Percentiles rank a stretch among this genome's conserved stretches.
Conservation (phyloP, 176 grass and related monocot species). For the Poa pratensis region DNA sequence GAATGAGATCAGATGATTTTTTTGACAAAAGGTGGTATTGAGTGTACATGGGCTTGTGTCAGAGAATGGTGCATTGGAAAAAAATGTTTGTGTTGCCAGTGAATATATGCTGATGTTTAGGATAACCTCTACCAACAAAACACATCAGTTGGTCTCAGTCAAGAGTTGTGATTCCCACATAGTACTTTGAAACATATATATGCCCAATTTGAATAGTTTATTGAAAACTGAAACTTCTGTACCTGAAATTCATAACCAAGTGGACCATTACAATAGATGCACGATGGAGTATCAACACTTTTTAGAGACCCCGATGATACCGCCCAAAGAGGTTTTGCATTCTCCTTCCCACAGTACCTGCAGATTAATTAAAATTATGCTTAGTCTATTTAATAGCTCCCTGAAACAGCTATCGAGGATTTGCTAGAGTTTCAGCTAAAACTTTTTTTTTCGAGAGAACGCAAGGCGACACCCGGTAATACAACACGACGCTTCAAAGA, state of each 20-base stretch:
- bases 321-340: constrained; percentile 59
- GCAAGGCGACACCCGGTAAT: no score
- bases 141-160: background rate
- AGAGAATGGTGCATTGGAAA: background rate
- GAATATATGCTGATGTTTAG: background rate
- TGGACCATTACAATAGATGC: constrained; percentile 58
- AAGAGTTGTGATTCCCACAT: background rate
- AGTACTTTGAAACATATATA: background rate
- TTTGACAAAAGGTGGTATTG: background rate
- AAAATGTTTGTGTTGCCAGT: background rate
- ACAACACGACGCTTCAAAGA: no score
- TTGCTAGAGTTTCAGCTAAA: background rate
- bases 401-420: background rate
- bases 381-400: background rate
- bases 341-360: constrained; percentile 57
- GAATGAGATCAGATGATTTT: background rate
- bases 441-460: no score
- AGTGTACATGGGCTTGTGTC: background rate
- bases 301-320: constrained; percentile 44
- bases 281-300: constrained; percentile 49
- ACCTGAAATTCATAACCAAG: constrained; percentile 72
- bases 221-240: background rate
- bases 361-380: constrained; percentile 2
- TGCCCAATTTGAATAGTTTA: background rate
- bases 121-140: background rate